phyloP scores from a whole-genome alignment of 441 rosid species.

The Gossypium schwendimanii region DNA sequence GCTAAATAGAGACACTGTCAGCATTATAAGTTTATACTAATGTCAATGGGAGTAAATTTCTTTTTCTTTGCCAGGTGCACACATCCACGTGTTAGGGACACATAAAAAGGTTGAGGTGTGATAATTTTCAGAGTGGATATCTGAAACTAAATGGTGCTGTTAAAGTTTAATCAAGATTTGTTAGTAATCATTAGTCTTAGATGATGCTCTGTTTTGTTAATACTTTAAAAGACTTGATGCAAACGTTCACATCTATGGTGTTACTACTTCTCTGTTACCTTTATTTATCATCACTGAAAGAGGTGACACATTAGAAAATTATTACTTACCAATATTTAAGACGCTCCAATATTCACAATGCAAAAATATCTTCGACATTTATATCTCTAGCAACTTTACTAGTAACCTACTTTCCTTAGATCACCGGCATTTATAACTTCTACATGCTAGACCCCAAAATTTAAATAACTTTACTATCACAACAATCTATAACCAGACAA shows the following conservation, averaged over 20 bases:
- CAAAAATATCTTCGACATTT: not conserved
- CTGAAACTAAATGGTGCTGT: not conserved
- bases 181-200: not conserved
- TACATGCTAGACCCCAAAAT: not conserved
- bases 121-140: not conserved
- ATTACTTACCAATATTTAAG: not conserved
- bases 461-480: not conserved
- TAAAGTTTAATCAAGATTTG: not conserved
- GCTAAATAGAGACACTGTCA: not conserved
- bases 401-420: not conserved
- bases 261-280: not conserved
- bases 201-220: not conserved
- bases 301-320: not conserved
- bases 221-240: not conserved
- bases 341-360: not conserved
- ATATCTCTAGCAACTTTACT: not conserved
- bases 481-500: not conserved
- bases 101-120: not conserved
- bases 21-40: not conserved
- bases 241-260: not conserved
- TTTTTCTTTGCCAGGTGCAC: not conserved
- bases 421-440: not conserved
- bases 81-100: not conserved
- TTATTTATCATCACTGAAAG: not conserved
- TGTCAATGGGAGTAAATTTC: not conserved